Base-by-base conservation (phyloP, 2,329 filamentous ascomycete genomes). In the Talaromyces albobiverticillius region DNA sequence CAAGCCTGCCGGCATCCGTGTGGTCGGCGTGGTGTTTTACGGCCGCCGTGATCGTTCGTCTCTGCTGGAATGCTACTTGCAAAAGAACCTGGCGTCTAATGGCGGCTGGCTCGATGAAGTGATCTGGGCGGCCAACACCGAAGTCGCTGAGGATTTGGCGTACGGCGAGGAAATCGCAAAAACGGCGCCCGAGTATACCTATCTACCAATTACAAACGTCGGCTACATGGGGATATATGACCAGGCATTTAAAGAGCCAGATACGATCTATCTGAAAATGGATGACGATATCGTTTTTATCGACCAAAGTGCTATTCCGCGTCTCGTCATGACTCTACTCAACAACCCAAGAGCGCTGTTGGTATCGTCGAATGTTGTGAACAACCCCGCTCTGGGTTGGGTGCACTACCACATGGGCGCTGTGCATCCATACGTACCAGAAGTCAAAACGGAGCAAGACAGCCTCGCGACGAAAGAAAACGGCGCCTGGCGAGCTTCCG, bases 401-500 rank as follows among this genome's bases (percentile, higher is more conserved):
- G 53, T 55, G 16, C 53, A 55, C 34, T 55, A 55, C 23, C 53
- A 55, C 26, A 55, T 55, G 53, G 47, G 53, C 47, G 53, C 53
- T 11, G 53, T 55, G 7, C 53, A 55, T 23, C 53, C 53, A 5
- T 55, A 55, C 36, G 53, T 55, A 16, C 53, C 53, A 14, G 53
- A 55, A 41, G 43, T 55, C 3, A 36, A 42, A 46, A 32, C 48
- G 4, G 42, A 47, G 11, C 23, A 41, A 2, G 32, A 55, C 11
- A 41, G 34, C n/a, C 34, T 55, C 23, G 42, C 53, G 18, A 42
- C 53, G 14, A 55, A 55, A 29, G 47, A 55, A 26, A 55, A 55
- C 13, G 53, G 53, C 18, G 32, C 23, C n/a, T 55, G 53, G 53
- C 48, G 48, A 14, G 48, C 53, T 14, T 55, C 53, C 8, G 53